Evolutionary conservation across 2,329 filamentous ascomycete genomes (phyloP).

Genomic region (Hypomyces perniciosus): DNA sequence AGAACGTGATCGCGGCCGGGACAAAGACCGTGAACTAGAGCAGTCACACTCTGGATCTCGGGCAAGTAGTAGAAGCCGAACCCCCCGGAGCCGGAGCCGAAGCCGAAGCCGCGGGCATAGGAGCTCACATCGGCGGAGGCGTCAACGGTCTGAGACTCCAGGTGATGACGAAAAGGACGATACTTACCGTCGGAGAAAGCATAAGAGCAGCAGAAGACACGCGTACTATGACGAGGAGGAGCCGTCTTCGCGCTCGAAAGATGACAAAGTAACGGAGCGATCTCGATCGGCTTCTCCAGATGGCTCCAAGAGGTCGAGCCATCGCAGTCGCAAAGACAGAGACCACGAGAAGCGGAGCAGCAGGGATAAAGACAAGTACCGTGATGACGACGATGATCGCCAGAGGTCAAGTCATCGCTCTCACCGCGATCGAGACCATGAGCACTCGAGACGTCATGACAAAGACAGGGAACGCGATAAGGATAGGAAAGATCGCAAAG

Average conservation of each 20-base stretch:
- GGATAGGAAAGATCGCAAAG: slow-evolving; percentile 32
- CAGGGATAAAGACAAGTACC: slow-evolving; percentile 37
- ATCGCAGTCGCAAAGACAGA: slow-evolving; percentile 56
- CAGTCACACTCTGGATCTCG: slow-evolving; percentile 31
- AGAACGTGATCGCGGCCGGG: slow-evolving; percentile 16
- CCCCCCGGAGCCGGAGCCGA: slow-evolving; percentile 31
- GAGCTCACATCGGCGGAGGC: slow-evolving; percentile 45
- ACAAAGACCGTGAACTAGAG: slow-evolving; percentile 11
- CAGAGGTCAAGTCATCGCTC: slow-evolving; percentile 36
- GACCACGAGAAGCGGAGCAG: slow-evolving; percentile 37
- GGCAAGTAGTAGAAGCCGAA: slow-evolving; percentile 26
- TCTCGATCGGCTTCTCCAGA: slow-evolving; percentile 62
- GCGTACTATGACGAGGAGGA: slow-evolving; percentile 40
- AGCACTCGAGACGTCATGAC: slow-evolving; percentile 28
- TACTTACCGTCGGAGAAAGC: slow-evolving; percentile 44
- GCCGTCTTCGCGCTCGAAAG: slow-evolving; percentile 32
- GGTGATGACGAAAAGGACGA: slow-evolving; percentile 43
- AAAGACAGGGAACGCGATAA: slow-evolving; percentile 34
- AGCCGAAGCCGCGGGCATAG: slow-evolving; percentile 40
- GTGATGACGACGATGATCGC: slow-evolving; percentile 40
- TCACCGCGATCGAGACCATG: slow-evolving; percentile 38
- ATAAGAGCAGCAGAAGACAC: slow-evolving; percentile 39
- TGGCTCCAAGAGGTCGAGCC: slow-evolving; percentile 48
- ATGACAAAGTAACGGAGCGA: slow-evolving; percentile 44
- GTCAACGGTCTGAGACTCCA: slow-evolving; percentile 49